A percentile compares a stretch with the other conserved stretches of the same genome.
Evolutionary conservation across 2,329 filamentous ascomycete species (phyloP).

Genomic region (Basipetospora chlamydospora): DNA sequence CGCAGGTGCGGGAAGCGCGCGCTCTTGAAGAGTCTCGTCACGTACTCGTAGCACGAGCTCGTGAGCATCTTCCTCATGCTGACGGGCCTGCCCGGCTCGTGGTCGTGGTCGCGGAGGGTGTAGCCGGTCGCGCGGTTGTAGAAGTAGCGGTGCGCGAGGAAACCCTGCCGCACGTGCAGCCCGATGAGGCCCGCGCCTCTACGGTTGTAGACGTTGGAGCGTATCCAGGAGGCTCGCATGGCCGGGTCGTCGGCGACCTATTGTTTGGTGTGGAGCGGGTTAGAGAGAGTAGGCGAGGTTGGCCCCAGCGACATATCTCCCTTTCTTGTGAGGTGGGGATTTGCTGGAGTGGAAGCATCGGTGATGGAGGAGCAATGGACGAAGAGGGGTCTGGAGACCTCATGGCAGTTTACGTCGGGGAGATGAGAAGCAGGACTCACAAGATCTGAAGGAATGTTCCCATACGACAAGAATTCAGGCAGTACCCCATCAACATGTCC

Average conservation of each 20-base stretch:
- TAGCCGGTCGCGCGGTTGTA: slow-evolving; percentile 1
- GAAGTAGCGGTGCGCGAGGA: background rate
- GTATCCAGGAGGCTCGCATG: background rate
- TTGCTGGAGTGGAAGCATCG: no score
- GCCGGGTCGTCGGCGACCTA: background rate
- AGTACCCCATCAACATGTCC: no score
- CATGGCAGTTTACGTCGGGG: no score
- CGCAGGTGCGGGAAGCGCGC: background rate
- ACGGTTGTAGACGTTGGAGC: no score
- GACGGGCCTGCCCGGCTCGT: no score
- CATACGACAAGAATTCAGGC: no score
- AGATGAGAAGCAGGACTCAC: no score
- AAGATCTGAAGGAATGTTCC: no score
- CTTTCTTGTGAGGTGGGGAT: no score
- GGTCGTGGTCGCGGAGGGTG: background rate
- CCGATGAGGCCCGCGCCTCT: background rate
- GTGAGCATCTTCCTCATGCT: background rate
- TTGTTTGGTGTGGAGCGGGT: background rate
- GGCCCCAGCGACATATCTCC: background rate
- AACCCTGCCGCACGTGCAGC: slow-evolving; percentile 2
- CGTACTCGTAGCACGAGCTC: background rate
- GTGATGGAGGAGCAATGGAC: no score
- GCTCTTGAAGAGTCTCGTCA: slow-evolving; percentile 1
- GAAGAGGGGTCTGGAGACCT: no score
- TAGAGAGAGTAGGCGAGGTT: background rate